A percentile compares a stretch with the other conserved stretches of the same genome.
Conservation (phyloP, 306 rosid species). For the Vicia sativa region DNA sequence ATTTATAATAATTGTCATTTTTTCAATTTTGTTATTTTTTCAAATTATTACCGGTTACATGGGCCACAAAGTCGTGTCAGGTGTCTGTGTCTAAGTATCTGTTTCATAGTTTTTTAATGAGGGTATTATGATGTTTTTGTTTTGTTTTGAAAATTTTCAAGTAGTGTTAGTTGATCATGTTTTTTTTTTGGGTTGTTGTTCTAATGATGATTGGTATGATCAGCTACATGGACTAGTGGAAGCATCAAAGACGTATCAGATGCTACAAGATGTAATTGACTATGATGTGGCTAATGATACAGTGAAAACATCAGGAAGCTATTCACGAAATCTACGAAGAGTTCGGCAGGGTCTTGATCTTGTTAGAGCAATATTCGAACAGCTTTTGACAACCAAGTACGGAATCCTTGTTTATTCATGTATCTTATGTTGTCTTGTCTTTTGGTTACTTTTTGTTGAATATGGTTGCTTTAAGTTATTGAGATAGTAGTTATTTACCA, state of each 20-base stretch:
- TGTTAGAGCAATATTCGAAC: constrained; percentile 78
- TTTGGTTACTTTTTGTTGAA: background rate
- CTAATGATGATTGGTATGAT: constrained; percentile 38
- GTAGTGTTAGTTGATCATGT: background rate
- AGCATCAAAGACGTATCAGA: constrained; percentile 63
- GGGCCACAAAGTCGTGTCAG: too few species aligned
- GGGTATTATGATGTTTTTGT: background rate
- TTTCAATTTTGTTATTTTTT: too few species aligned
- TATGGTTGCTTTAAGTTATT: background rate
- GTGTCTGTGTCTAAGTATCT: too few species aligned
- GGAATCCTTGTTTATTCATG: constrained; percentile 26
- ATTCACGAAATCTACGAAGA: constrained; percentile 84
- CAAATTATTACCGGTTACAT: too few species aligned
- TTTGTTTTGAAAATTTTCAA: constrained; percentile 2
- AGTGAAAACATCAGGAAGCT: constrained; percentile 76
- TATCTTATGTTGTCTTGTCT: background rate
- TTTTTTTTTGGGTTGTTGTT: constrained; percentile 16
- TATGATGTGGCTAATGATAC: constrained; percentile 60
- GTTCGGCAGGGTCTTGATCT: constrained; percentile 97
- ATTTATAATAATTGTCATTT: background rate
- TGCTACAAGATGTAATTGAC: constrained; percentile 59
- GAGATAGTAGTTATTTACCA: constrained; percentile 8
- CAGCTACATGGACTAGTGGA: constrained; percentile 72
- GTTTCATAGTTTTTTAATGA: background rate
- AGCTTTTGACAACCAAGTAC: constrained; percentile 65